Base-by-base conservation (phyloP, 129 eudicot species). In the Arctium minus region DNA sequence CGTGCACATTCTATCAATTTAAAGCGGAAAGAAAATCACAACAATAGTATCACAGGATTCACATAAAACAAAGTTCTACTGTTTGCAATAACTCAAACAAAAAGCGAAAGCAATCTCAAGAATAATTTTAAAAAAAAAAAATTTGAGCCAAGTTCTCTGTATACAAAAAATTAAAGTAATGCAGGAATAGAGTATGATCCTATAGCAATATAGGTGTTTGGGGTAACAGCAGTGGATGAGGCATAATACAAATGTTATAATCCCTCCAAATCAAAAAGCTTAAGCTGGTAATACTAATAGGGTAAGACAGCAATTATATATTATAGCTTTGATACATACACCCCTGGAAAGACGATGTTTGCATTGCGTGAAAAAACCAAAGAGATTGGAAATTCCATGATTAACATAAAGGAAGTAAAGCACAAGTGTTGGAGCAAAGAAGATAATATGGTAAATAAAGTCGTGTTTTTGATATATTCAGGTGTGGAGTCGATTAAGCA, bases 1-100 rank as follows among this genome's bases (percentile, higher is more conserved):
- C 88, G 65, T 53, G 53, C 33, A 31, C 37, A 32, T 62, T 85
- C 85, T 81, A 79, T 18, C 79, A 80, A 75, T 85, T 56, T 30
- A 39, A 13, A 74, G 64, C 8, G 48, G 48, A 30, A 53, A 70
- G 42, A 8, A 39, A 74, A 79, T 67, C 56, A 65, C 13, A 1
- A 77, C 15, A 76, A 67, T 12, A 17, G 44, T 40, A 82, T 64
- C 71, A 27, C 53, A 60, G 30, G 72, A 80, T 72, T 7, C 72
- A 48, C 37, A 80, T 53, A 53, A 53, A 32, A 78, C 27, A 30
- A 3, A 32, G 27, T 15, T 17, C n/a, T 77, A 56, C 18, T 29
- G 65, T 40, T 38, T 78, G 37, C 44, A 33, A 12, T 53, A 81
- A 8, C 77, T 73, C 79, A 72, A 73, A 46, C 79, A 56, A 35